phyloP scores from a whole-genome alignment of 176 grass and related monocot genomes.

The Pontederia crassipes region DNA sequence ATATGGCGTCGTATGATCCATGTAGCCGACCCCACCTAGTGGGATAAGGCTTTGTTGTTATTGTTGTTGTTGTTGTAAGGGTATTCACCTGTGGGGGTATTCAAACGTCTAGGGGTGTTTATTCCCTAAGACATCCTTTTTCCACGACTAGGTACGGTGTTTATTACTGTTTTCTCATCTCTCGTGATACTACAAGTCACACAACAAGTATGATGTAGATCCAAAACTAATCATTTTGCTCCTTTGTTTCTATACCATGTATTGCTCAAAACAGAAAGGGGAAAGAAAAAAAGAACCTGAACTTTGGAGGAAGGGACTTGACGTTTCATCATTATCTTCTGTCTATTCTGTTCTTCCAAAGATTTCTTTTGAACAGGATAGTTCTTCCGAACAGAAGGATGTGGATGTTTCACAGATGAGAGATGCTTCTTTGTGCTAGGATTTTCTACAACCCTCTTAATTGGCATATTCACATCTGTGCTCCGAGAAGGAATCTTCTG shows the following conservation, averaged over 20 bases:
- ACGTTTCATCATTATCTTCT: constrained; percentile 23
- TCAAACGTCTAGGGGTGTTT: no score
- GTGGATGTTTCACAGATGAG: constrained; percentile 9
- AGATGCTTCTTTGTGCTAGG: constrained; percentile 22
- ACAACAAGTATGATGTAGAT: background rate
- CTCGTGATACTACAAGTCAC: no score
- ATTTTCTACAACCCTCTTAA: constrained; percentile 13
- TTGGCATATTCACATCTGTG: constrained; percentile 16
- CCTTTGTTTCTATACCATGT: background rate
- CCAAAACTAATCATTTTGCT: background rate
- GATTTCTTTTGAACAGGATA: constrained; percentile 17
- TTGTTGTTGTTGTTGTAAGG: no score
- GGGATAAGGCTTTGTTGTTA: no score
- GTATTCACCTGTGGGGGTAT: no score
- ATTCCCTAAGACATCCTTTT: no score
- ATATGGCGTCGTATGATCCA: no score
- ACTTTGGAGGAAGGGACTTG: constrained; percentile 21
- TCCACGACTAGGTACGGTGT: no score
- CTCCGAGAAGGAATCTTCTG: constrained; percentile 46
- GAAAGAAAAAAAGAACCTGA: constrained; percentile 38
- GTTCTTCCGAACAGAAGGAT: constrained; percentile 17
- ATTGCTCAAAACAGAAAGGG: constrained; percentile 7
- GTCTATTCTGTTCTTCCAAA: constrained; percentile 14
- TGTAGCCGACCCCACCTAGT: no score
- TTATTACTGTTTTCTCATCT: no score